Base-by-base conservation (phyloP, 2,329 filamentous ascomycete genomes). In the Ophiosphaerella herpotricha region DNA sequence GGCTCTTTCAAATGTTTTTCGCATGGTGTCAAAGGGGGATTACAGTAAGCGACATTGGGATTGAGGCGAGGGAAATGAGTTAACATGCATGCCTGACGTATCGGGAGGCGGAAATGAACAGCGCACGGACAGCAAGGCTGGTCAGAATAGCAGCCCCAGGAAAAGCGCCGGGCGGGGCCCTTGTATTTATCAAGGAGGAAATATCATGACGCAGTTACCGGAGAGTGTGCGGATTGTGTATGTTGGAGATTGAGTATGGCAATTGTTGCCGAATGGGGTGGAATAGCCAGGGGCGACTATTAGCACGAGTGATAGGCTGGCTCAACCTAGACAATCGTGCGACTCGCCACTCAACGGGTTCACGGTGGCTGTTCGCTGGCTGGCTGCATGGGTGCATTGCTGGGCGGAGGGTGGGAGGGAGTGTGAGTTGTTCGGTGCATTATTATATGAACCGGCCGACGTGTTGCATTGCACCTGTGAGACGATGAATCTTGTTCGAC, bases 11-110 rank as follows among this genome's bases (percentile, higher is more conserved):
- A 24, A 16, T 11, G 26, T 32, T 12, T 14, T 9, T 41, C 7
- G n/a, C 8, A 32, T 41, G 39, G 14, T 41, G 8, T 31, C 38
- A 18, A 21, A 37, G 34, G 23, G 18, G 14, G 23, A 38, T 33
- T 21, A 7, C 6, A n/a, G 36, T 33, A 46, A 46, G 43, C 36
- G 43, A 46, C 21, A 46, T 46, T 39, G 29, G 35, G 26, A 33
- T 13, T 46, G 3, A 46, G 18, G 36, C 21, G n/a, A 40, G 36
- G 39, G 43, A 40, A 39, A 46, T 45, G 34, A 45, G 35, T 38
- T 39, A 35, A 45, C 33, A 32, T 29, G 32, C 23, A 44, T 36
- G 33, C 14, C 42, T 37, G 42, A 41, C 23, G 36, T 26, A 32
- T 47, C 29, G 45, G 39, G 41, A 23, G 31, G 32, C 23, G 34